Evolutionary conservation across 352 stramenopile species (phyloP), one percentile per base, ranked within the genome.

Genomic region (Phytophthora pisi): DNA sequence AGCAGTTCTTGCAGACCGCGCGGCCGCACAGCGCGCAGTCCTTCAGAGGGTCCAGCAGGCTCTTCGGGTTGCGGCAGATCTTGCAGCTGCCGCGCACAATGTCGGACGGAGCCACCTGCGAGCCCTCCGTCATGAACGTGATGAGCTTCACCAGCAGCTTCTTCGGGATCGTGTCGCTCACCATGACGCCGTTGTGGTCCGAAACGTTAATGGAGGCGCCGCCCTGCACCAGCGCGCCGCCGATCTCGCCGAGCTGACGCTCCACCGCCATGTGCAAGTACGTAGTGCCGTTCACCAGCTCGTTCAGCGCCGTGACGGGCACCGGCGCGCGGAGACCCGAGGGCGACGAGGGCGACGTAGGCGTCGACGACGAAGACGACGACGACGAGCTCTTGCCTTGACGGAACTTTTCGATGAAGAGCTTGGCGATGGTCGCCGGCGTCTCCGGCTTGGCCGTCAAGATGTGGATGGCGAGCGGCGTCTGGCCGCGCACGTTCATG

Each of bases 251-350:
- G 55, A 92, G 55, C 49, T 82, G 77, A 55, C 75, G 80, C 51
- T 92, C 86, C 26, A 91, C 73, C 5, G 86, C 84, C 86, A 96
- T 90, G 69, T 96, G 88, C 54, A 96, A 68, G 60, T 94, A 96
- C 64, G 88, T 96, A 46, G 80, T 88, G 61, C 81, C 86, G 53
- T 90, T 91, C 49, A 90, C 61, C 7, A 92, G 76, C 42, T 88
- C 77, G 55, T 94, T 92, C 20, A 94, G 66, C 28, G 77, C 50
- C 28, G 77, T 38, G 38, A 64, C 75, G 0, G 66, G 43, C 36
- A 46, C 47, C 3, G 53, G n/a, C 13, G 60, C n/a, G 26, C 54
- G 55, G 2, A 61, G 36, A 30, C 61, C 57, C 7, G 66, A 65
- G 5, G 70, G 26, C 11, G 62, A 77, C 2, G 57, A 70, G n/a